Conservation (phyloP, 345 rosid species). For the Sapria himalayana region DNA sequence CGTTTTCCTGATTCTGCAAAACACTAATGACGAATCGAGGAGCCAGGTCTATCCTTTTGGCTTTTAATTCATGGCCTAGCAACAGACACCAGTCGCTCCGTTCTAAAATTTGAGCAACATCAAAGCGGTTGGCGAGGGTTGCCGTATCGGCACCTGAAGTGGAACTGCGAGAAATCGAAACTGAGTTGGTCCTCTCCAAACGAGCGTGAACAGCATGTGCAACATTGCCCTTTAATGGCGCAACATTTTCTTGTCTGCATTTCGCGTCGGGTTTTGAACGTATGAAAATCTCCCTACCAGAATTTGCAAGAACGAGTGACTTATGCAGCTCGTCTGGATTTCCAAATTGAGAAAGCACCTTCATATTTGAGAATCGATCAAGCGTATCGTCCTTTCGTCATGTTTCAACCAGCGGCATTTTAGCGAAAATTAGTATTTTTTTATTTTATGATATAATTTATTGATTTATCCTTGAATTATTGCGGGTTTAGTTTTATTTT, state of each 20-base stretch:
- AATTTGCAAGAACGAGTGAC: too few relatives aligned
- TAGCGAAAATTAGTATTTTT: too few relatives aligned
- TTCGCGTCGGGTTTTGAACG: background rate
- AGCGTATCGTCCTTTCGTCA: too few relatives aligned
- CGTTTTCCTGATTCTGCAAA: conserved; percentile 62
- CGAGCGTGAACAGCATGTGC: background rate
- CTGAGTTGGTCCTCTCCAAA: background rate
- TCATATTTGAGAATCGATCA: too few relatives aligned
- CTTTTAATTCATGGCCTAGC: conserved; percentile 35
- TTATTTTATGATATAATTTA: too few relatives aligned
- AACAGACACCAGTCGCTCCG: conserved; percentile 58
- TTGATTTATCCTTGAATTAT: too few relatives aligned
- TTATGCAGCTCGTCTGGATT: too few relatives aligned
- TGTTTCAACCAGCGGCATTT: too few relatives aligned
- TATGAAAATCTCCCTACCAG: background rate
- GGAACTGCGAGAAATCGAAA: conserved; percentile 2
- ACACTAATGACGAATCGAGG: conserved; percentile 38
- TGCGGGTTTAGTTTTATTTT: too few relatives aligned
- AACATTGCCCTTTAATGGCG: too few relatives aligned
- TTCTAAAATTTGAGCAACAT: conserved; percentile 34
- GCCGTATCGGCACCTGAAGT: conserved; percentile 6
- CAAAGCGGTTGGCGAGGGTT: conserved; percentile 20
- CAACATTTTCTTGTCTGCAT: background rate
- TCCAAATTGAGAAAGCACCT: too few relatives aligned
- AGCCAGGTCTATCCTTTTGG: conserved; percentile 28